Evolutionary conservation across 176 grass and related monocot genomes (phyloP).

Genomic region (Miscanthus lutarioriparius): DNA sequence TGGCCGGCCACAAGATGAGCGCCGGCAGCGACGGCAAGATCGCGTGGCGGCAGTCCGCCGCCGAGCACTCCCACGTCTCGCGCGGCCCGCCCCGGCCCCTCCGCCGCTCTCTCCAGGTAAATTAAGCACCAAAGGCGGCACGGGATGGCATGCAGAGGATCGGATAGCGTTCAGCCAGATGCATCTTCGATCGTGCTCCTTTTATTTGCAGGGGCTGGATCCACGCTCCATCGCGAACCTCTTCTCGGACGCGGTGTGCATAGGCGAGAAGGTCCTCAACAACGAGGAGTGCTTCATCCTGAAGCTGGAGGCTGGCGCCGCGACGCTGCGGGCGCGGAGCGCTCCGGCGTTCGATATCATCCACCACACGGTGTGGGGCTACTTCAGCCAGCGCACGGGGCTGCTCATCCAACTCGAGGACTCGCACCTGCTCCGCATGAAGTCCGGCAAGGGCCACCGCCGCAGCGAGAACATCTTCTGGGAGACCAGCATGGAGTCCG

Average conservation of each 20-base stretch:
- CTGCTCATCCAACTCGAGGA: conserved; percentile 94
- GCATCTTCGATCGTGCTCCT: neutral
- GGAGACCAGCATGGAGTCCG: conserved; percentile 94
- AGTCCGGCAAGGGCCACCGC: conserved; percentile 61
- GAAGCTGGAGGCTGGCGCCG: conserved; percentile 75
- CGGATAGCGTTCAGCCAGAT: neutral
- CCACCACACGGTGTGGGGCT: conserved; percentile 96
- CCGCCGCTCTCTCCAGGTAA: conserved; percentile 88
- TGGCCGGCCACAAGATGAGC: conserved; percentile 89
- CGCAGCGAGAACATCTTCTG: conserved; percentile 88
- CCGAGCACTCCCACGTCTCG: conserved; percentile 53
- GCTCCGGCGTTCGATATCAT: conserved; percentile 81
- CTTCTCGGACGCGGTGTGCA: conserved; percentile 91
- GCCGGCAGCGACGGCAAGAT: conserved; percentile 81
- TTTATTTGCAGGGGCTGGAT: conserved; percentile 61
- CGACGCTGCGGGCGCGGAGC: conserved; percentile 62
- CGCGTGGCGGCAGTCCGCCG: conserved; percentile 83
- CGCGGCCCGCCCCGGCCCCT: conserved; percentile 76
- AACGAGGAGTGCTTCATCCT: conserved; percentile 97
- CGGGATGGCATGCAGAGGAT: neutral
- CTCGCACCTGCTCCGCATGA: conserved; percentile 91
- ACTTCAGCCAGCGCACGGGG: conserved; percentile 98
- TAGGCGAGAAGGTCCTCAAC: conserved; percentile 86
- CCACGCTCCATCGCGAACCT: conserved; percentile 83
- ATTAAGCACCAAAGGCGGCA: too few relatives aligned